These are phyloP conservation scores for Stachybotrys chartarum DNA, from an alignment of 2,329 filamentous ascomycete species.

Conservation along the genomic window DNA sequence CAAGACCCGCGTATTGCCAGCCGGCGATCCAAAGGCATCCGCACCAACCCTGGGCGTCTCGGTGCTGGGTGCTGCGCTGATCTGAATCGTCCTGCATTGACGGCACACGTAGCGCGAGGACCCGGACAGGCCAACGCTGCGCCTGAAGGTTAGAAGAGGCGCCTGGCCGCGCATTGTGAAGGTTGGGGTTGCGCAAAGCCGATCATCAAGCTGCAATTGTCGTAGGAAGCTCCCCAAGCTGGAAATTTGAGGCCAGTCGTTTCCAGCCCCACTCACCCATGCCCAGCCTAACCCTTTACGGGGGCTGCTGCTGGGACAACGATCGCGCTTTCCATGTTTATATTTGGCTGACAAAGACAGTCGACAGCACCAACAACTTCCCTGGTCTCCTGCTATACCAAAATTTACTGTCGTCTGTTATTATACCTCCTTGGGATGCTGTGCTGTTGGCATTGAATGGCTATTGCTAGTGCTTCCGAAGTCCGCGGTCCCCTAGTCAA, in stretches of 20 bases:
- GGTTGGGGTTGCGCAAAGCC: conserved; percentile 1
- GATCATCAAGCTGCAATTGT: not conserved
- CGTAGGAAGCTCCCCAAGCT: not conserved
- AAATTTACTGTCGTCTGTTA: not conserved
- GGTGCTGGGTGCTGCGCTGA: conserved; percentile 53
- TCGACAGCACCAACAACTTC: conserved; percentile 6
- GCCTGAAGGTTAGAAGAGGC: conserved; percentile 28
- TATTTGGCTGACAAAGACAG: conserved; percentile 2
- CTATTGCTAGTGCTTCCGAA: not conserved
- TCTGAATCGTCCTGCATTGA: conserved; percentile 55
- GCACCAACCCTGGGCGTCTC: conserved; percentile 41
- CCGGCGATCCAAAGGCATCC: conserved; percentile 49
- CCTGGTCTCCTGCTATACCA: not conserved
- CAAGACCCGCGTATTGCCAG: conserved; percentile 37
- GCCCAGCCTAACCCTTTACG: conserved; percentile 15
- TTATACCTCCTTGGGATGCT: not conserved
- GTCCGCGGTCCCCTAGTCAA: not conserved
- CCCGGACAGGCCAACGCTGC: conserved; percentile 18
- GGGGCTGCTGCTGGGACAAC: conserved; percentile 22
- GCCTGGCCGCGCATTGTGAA: conserved; percentile 36
- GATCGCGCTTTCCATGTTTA: not conserved
- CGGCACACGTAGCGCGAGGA: conserved; percentile 36
- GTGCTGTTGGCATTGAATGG: not conserved
- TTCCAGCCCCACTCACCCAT: not conserved
- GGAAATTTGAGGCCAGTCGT: not conserved